Evolutionary conservation across 2,329 filamentous ascomycete genomes (phyloP), one percentile per base, ranked within the genome.

Genomic region (Blastomyces percursus): DNA sequence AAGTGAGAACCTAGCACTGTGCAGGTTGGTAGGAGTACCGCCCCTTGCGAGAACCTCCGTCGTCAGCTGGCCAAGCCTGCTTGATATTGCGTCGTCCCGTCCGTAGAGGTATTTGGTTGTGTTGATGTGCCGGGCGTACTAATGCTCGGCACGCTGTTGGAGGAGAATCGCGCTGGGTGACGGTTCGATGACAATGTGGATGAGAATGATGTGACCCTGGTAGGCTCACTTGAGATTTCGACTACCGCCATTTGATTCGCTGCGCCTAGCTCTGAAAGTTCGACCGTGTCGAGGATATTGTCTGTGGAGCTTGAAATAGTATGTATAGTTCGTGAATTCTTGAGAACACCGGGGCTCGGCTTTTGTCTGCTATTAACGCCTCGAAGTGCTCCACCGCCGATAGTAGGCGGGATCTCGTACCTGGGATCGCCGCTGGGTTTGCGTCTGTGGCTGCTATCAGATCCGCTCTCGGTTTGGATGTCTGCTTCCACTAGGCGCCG

Each of bases 401-500:
- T 50, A 24, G 46, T 50, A 50, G 21, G 46, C 11, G 46, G 46
- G 46, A 50, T 24, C n/a, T 50, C 21, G 11, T 50, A 50, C 9
- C 21, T 24, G 46, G 46, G 46, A 50, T 50, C 19, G 46, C 6
- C 1, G 12, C 46, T 50, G 21, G 46, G 21, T 3, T 27, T 19
- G 46, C 3, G 46, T 50, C 46, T 50, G 46, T 54, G 27, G 51
- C 27, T 54, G 51, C 51, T 19, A 54, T 30, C 19, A 16, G 51
- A 30, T 32, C 51, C 51, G 51, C 24, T 32, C 14, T 30, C 51
- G 7, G 12, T 54, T 35, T 35, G 51, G 51, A 51, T 30, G 42
- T 46, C 58, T 24, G 58, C 24, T 50, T 63, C 59, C 52, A 85
- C 76, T 66, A 84, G 76, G 59, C 80, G 79, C 61, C 79, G 79